These are phyloP conservation scores for Stemphylium beticola DNA, from an alignment of 2,329 filamentous ascomycete species.

Conservation along the genomic window DNA sequence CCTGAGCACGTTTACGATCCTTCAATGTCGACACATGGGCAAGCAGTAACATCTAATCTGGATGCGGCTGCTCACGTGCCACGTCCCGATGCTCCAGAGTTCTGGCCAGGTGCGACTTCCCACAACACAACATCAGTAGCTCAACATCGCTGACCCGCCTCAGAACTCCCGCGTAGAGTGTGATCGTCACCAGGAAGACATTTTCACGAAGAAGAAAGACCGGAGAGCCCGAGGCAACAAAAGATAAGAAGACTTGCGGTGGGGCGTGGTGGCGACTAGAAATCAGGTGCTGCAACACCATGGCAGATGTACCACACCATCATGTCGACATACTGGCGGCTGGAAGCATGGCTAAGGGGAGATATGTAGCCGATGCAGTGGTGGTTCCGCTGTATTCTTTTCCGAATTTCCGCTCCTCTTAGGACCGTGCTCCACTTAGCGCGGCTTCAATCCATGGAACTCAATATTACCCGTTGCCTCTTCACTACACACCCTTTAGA, in stretches of 20 bases:
- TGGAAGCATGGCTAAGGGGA: no score
- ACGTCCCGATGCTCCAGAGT: not conserved
- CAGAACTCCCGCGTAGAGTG: not conserved
- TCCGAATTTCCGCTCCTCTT: not conserved
- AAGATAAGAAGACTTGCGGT: not conserved
- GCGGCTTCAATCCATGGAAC: not conserved
- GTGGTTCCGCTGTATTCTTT: no score
- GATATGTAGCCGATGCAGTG: no score
- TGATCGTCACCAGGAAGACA: not conserved
- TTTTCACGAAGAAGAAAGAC: not conserved
- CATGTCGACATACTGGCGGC: no score
- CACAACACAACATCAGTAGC: not conserved
- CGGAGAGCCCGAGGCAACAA: not conserved
- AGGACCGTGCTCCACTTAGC: not conserved
- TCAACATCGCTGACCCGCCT: not conserved
- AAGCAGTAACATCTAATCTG: not conserved
- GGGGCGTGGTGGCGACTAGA: not conserved
- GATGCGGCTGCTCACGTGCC: not conserved
- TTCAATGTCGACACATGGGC: not conserved
- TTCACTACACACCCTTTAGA: not conserved
- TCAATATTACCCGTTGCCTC: not conserved
- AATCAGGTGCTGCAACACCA: no score
- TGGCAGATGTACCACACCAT: no score
- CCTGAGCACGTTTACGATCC: not conserved
- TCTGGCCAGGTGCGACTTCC: constrained; percentile 1